Base-by-base conservation (phyloP, 805 yeast genomes). In the Candida caryicola region DNA sequence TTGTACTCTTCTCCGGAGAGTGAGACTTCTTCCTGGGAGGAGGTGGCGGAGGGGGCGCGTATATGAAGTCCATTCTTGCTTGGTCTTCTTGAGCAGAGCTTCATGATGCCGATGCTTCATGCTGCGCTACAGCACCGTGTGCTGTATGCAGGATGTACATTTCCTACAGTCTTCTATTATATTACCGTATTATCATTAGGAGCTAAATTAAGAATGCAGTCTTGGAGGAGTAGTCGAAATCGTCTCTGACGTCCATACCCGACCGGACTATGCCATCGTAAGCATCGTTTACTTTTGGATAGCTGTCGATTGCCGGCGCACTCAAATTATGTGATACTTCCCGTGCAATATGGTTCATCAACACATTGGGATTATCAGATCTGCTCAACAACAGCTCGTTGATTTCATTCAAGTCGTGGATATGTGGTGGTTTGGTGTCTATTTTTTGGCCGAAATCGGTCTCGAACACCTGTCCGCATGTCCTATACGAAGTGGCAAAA, bases 1-100 rank as follows among this genome's bases (percentile, higher is more conserved):
- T 3, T 16, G 15, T 21, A 12, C 10, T 16, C 17, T 27, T 33
- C 6, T 33, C 23, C 6, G 9, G 29, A 15, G 28, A 15, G 7
- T 21, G 25, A 7, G 25, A 6, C 28, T 13, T 18, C 17, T 19
- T n/a, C 16, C 14, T 15, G 16, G 33, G 36, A 14, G 33, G 36
- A 14, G 43, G 40, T 5, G 45, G 48, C 3, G 51, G 49, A 2
- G 52, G 52, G 1, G 50, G 52, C 6, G 45, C 47, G 28, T 46
- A 43, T 14, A 31, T 28, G 19, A 44, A 44, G 35, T 46, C 40
- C 52, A 46, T 46, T 9, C 4, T 21, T 21, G 10, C n/a, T n/a
- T n/a, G n/a, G n/a, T n/a, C n/a, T n/a, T n/a, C n/a, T n/a, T n/a
- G n/a, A n/a, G n/a, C n/a, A n/a, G n/a, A n/a, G n/a, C n/a, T n/a